Percentiles rank a stretch among this genome's conserved stretches.
Conservation (phyloP, 331 rosid genomes). For the Stylosanthes scabra region DNA sequence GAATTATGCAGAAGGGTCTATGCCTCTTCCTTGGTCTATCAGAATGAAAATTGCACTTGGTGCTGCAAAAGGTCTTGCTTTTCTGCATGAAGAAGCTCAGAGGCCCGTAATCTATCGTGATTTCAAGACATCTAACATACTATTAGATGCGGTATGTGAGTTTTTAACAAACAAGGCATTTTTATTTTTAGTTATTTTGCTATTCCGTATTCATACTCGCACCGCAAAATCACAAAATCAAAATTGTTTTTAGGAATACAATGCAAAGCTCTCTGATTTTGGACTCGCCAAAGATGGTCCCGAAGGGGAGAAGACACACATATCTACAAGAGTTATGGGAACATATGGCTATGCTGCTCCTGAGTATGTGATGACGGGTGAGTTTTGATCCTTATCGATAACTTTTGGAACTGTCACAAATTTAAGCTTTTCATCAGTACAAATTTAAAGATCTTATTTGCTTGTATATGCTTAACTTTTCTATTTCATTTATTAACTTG, state of each 20-base stretch:
- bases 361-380: slow-evolving; percentile 98
- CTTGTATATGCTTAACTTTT: not conserved
- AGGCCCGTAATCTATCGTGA: slow-evolving; percentile 90
- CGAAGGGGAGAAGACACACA: slow-evolving; percentile 92
- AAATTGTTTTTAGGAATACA: slow-evolving; percentile 73
- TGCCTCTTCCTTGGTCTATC: slow-evolving; percentile 98
- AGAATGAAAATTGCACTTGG: slow-evolving; percentile 94
- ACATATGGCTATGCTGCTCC: slow-evolving; percentile 99
- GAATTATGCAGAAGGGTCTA: slow-evolving; percentile 79
- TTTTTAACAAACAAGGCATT: not conserved
- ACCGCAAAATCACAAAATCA: slow-evolving; percentile 28
- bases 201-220: slow-evolving; percentile 1
- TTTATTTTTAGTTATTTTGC: slow-evolving; percentile 7
- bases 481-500: not conserved
- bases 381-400: slow-evolving; percentile 45
- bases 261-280: slow-evolving; percentile 92
- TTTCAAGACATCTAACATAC: slow-evolving; percentile 91
- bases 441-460: slow-evolving; percentile 2
- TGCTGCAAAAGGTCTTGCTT: slow-evolving; percentile 91
- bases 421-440: not conserved
- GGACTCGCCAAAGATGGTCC: slow-evolving; percentile 99
- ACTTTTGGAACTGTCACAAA: not conserved
- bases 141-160: slow-evolving; percentile 81
- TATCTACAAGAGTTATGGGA: slow-evolving; percentile 97
- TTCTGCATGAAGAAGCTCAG: slow-evolving; percentile 91